Evolutionary conservation across 2,329 filamentous ascomycete genomes (phyloP), one percentile per base, ranked within the genome.

Genomic region (Zasmidium cellare): DNA sequence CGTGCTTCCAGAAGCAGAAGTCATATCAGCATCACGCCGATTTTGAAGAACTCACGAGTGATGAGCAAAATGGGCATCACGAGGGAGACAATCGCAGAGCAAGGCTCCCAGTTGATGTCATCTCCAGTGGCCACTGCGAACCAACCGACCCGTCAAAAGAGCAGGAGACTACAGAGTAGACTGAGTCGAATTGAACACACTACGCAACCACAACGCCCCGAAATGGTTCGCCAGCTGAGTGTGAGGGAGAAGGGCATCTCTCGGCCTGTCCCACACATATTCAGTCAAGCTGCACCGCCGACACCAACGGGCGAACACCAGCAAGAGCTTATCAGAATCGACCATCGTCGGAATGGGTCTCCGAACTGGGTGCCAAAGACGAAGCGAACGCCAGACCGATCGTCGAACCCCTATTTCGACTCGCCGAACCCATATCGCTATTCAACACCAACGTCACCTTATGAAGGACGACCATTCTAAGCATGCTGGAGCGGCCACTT

Each of bases 11-110:
- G 38, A n/a, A 51, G 24, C 38, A 45, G 35, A 14, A 62, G 57
- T n/a, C 54, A 57, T 35, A 59, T 62, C 49, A 64, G 62, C 46
- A 28, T 58, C 22, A 56, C 52, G 24, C 50, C 58, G 24, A 41
- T 46, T 12, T 23, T 55, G 19, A 51, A 55, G 41, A 56, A 56
- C n/a, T 18, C 53, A 1, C 58, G 58, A 2, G 46, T 55, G 14
- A 38, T 55, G 47, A 58, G 53, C 47, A 57, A 49, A 24, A 47
- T 60, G 25, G 60, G 58, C 3, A 49, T 60, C 14, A 35, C 53
- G n/a, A 47, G 50, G 19, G 53, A 49, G 46, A 31, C 19, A 6
- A 22, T 47, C 46, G 19, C 41, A 31, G 49, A 58, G 41, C 22
- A 41, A 41, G 38, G 35, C 9, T 47, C n/a, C 9, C 41, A 54